phyloP scores from a whole-genome alignment of 176 grass and related monocot genomes.

The Ensete ventricosum region DNA sequence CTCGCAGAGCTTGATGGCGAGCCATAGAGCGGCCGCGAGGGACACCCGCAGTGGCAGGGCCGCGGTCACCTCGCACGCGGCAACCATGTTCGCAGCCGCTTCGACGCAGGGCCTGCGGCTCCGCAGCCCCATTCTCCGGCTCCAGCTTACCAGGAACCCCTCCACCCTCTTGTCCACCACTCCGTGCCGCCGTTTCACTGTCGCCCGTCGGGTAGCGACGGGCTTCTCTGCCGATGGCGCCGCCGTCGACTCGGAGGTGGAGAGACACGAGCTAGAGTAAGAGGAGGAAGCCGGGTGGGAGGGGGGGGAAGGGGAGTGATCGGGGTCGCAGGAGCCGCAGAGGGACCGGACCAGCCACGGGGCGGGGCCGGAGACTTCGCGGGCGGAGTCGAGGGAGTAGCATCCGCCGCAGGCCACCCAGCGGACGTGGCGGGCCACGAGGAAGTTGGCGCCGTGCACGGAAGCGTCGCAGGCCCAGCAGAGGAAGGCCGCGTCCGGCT shows the following conservation, averaged over 20 bases:
- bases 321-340: slow-evolving; percentile 3
- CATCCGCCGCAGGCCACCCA: slow-evolving; percentile 28
- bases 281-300: not conserved
- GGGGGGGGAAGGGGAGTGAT: not conserved
- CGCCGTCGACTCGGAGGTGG: slow-evolving; percentile 9
- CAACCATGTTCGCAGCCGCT: not conserved
- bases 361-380: slow-evolving; percentile 1
- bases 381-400: not conserved
- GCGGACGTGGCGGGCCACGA: slow-evolving; percentile 58
- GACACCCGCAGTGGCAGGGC: not conserved
- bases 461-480: slow-evolving; percentile 58
- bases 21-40: slow-evolving; percentile 12
- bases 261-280: slow-evolving; percentile 3
- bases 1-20: slow-evolving; percentile 5
- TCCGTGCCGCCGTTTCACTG: not conserved
- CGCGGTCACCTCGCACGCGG: not conserved
- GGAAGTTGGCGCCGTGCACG: slow-evolving; percentile 32
- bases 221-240: not conserved
- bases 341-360: not conserved
- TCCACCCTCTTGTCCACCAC: not conserved
- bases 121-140: slow-evolving; percentile 4
- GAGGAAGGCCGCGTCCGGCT: slow-evolving; percentile 61
- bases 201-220: not conserved
- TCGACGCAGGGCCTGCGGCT: not conserved
- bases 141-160: slow-evolving; percentile 1